phyloP scores from a whole-genome alignment of 2,329 filamentous ascomycete genomes.

The Talaromyces sp. region DNA sequence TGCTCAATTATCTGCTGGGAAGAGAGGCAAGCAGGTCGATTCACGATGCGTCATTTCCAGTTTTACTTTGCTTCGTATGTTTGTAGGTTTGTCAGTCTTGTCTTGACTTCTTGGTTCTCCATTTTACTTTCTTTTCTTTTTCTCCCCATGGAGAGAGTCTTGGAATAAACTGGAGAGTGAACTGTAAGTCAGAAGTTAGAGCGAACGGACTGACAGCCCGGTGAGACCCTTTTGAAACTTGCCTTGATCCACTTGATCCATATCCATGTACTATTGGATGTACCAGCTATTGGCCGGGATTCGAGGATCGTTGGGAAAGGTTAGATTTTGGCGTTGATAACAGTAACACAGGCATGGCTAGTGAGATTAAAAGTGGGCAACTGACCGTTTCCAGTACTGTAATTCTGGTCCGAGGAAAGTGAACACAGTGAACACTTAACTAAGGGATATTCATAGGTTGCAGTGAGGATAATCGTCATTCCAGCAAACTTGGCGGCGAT shows the following conservation, averaged over 20 bases:
- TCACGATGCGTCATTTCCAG: neutral
- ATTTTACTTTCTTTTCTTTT: slow-evolving; percentile 3
- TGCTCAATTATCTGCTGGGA: neutral
- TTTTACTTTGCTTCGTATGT: neutral
- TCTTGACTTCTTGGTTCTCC: neutral
- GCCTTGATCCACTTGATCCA: neutral
- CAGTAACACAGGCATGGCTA: slow-evolving; percentile 1
- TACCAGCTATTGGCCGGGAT: slow-evolving; percentile 5
- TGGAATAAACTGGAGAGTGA: neutral
- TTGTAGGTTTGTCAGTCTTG: neutral
- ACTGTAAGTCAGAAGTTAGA: neutral
- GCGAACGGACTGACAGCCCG: neutral
- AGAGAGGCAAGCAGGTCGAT: neutral
- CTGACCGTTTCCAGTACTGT: neutral
- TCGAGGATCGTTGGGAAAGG: slow-evolving; percentile 9
- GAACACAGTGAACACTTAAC: no score
- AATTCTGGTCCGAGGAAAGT: neutral
- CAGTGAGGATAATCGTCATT: neutral
- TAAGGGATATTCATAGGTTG: neutral
- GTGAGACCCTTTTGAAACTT: slow-evolving; percentile 14
- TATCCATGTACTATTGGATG: neutral
- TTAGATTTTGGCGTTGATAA: slow-evolving; percentile 6
- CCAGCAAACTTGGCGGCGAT: neutral
- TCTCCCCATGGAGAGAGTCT: neutral
- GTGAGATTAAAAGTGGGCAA: slow-evolving; percentile 1